phyloP scores from a whole-genome alignment of 1,139 yeast genomes.

The Kurtzmaniella quercitrusa region DNA sequence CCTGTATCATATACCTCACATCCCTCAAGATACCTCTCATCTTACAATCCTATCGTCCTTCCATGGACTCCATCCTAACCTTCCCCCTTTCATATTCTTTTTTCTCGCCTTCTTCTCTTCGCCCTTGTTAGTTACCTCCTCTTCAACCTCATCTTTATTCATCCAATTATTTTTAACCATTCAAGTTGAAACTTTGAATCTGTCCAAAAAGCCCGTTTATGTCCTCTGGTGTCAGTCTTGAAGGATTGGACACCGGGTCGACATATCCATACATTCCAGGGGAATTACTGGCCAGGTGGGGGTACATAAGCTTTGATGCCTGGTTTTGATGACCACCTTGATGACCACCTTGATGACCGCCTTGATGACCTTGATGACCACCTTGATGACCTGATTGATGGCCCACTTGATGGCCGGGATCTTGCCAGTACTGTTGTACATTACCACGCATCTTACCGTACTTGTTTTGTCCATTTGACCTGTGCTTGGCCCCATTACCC shows the following conservation, averaged over 20 bases:
- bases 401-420: slow-evolving; percentile 6
- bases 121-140: background rate
- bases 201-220: slow-evolving; percentile 6
- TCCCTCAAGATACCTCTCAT: no score
- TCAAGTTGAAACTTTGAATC: slow-evolving; percentile 7
- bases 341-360: slow-evolving; percentile 2
- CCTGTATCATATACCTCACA: no score
- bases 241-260: slow-evolving; percentile 3
- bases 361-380: background rate
- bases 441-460: slow-evolving; percentile 1
- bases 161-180: slow-evolving; percentile 4
- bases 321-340: slow-evolving; percentile 9
- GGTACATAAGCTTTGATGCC: slow-evolving; percentile 13
- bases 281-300: slow-evolving; percentile 21
- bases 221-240: slow-evolving; percentile 4
- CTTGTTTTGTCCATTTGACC: background rate
- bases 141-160: background rate
- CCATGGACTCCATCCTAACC: no score
- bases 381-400: slow-evolving; percentile 6
- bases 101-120: background rate
- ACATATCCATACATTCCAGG: slow-evolving; percentile 23
- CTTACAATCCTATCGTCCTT: background rate
- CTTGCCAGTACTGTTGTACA: slow-evolving; percentile 8
- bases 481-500: background rate
- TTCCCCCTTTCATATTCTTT: background rate